phyloP scores from a whole-genome alignment of 1,284 basidiomycete genomes.

The Naganishia liquefaciens region DNA sequence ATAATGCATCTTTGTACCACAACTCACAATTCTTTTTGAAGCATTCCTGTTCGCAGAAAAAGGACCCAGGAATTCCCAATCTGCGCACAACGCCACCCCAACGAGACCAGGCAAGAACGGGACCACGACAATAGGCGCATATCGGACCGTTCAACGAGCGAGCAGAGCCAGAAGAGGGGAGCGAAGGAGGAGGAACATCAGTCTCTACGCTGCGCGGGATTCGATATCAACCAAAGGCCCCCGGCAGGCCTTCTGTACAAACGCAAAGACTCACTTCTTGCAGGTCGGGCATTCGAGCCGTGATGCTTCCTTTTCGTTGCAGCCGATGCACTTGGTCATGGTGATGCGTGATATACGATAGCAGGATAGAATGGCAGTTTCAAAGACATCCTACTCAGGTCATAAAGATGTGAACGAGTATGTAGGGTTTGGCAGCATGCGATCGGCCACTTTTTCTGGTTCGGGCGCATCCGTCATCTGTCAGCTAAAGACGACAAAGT shows the following conservation, averaged over 20 bases:
- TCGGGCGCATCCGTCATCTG: not conserved
- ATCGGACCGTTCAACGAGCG: not conserved
- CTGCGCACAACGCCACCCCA: conserved; percentile 35
- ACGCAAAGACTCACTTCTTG: conserved; percentile 47
- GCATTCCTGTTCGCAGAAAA: conserved; percentile 56
- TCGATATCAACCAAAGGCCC: conserved; percentile 1
- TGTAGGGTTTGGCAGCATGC: not conserved
- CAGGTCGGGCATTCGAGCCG: conserved; percentile 54
- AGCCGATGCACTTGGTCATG: conserved; percentile 47
- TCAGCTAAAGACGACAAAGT: not conserved
- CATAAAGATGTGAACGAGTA: not conserved
- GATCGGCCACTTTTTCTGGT: conserved; percentile 15
- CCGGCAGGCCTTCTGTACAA: not conserved
- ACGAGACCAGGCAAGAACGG: not conserved
- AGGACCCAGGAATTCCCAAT: conserved; percentile 53
- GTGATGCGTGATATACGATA: not conserved
- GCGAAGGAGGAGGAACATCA: conserved; percentile 13
- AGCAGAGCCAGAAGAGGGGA: not conserved
- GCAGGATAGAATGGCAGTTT: not conserved
- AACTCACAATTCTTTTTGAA: conserved; percentile 54
- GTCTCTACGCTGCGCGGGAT: not conserved
- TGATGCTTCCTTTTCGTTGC: conserved; percentile 49
- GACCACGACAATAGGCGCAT: conserved; percentile 1
- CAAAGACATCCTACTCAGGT: not conserved
- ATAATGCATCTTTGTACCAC: not conserved